Evolutionary conservation across 2,329 filamentous ascomycete species (phyloP), one percentile per base, ranked within the genome.

Genomic region (Immersiporthe knoxdaviesiana): DNA sequence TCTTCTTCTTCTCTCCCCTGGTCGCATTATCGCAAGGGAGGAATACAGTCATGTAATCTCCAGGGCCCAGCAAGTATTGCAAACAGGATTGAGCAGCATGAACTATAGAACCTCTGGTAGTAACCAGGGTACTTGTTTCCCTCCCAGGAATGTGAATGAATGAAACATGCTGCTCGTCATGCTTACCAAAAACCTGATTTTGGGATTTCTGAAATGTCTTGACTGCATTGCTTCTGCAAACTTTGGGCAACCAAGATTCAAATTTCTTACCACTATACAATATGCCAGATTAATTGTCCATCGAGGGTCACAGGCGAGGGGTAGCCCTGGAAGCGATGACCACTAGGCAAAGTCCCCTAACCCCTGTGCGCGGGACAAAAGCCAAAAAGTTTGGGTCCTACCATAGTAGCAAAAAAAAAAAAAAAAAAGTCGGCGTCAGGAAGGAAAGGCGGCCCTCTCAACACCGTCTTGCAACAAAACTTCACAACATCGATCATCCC

Each of bases 401-500:
- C 24, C 52, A 6, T 18, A 8, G 27, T 10, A 56, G n/a, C n/a
- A 30, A 56, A 56, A 56, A 56, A 56, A 14, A 27, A 52, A 4
- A 27, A 52, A 47, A 47, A 47, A 47, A 47, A 47, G 21, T 47
- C 44, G 21, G 21, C 27, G 52, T 32, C 52, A 18, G 24, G 14
- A 30, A 18, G 18, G 52, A 24, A 35, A 8, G 35, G n/a, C n/a
- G n/a, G n/a, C n/a, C 35, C 4, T 27, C 27, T 56, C 27, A 56
- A 16, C 52, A 18, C 5, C 32, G 4, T 14, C 52, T 30, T 7
- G 12, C 52, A 58, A 12, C 27, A 47, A 47, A 32, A n/a, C 50
- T 61, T 24, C 27, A 14, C 12, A 37, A 44, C 56, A 67, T 67
- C 68, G 61, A 54, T 58, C 62, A 69, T 65, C 61, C 47, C 47